Evolutionary conservation across 2,329 filamentous ascomycete genomes (phyloP).

Genomic region (Xylariaceae sp.): DNA sequence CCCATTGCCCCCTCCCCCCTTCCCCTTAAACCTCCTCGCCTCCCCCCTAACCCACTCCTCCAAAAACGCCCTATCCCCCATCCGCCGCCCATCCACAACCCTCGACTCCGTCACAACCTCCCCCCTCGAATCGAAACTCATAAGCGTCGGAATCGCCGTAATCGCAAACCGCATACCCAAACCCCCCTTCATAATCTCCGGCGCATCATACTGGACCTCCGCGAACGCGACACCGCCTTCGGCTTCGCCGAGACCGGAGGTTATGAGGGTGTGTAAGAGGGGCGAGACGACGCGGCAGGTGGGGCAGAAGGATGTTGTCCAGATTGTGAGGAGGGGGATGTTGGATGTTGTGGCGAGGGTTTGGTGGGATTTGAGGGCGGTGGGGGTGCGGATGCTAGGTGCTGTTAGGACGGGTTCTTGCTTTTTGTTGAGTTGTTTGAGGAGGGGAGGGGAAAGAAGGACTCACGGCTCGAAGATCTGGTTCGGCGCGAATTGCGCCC

Average conservation of each 20-base stretch:
- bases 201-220: conserved; percentile 52
- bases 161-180: conserved; percentile 54
- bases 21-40: conserved; percentile 42
- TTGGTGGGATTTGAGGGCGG: conserved; percentile 52
- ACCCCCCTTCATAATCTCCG: conserved; percentile 47
- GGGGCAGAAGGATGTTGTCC: conserved; percentile 55
- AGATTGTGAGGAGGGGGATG: conserved; percentile 54
- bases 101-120: conserved; percentile 47
- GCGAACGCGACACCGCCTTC: conserved; percentile 53
- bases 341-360: conserved; percentile 50
- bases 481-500: conserved; percentile 31
- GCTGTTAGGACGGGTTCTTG: background rate
- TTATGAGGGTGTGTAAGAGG: conserved; percentile 44
- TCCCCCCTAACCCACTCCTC: conserved; percentile 50
- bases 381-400: conserved; percentile 47
- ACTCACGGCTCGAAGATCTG: conserved; percentile 39
- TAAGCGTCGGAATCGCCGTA: conserved; percentile 51
- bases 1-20: conserved; percentile 36
- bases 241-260: conserved; percentile 47
- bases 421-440: background rate
- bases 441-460: background rate
- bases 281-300: conserved; percentile 49
- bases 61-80: conserved; percentile 47
- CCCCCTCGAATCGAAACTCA: conserved; percentile 53
- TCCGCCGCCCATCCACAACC: conserved; percentile 43